A percentile compares a stretch with the other conserved stretches of the same genome.
These are phyloP conservation scores for Talaromyces adpressus DNA, from an alignment of 495 filamentous ascomycete genomes.

Conservation along the genomic window DNA sequence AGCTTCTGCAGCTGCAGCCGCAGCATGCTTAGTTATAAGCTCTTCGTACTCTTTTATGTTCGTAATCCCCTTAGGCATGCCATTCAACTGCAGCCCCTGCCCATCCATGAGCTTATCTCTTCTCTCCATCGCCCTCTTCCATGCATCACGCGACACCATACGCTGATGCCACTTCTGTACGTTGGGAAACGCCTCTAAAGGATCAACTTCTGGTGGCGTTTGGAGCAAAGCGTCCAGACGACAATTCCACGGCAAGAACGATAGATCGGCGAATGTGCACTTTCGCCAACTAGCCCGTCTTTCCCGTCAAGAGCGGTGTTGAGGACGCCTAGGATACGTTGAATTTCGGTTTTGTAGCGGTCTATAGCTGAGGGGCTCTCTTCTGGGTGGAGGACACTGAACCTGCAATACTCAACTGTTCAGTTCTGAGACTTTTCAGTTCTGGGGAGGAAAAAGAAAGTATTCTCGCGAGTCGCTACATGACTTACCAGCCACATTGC, in stretches of 20 bases:
- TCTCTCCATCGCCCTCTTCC: too few relatives aligned
- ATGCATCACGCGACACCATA: too few relatives aligned
- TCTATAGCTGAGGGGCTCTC: conserved; percentile 49
- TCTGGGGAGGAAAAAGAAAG: too few relatives aligned
- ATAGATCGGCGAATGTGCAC: conserved; percentile 50
- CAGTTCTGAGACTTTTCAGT: too few relatives aligned
- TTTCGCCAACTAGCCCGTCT: conserved; percentile 57
- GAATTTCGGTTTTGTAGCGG: conserved; percentile 54
- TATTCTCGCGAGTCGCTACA: too few relatives aligned
- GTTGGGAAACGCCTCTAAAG: too few relatives aligned
- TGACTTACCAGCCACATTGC: conserved; percentile 37
- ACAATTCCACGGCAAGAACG: conserved; percentile 48
- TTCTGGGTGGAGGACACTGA: conserved; percentile 48
- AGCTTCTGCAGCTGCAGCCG: too few relatives aligned
- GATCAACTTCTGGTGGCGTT: too few relatives aligned
- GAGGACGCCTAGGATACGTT: conserved; percentile 53
- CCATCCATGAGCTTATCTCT: background rate
- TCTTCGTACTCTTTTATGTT: background rate
- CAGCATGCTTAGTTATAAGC: background rate
- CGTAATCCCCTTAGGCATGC: background rate
- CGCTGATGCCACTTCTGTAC: too few relatives aligned
- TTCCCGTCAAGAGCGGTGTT: conserved; percentile 41
- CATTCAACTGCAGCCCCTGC: background rate
- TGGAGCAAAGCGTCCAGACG: too few relatives aligned
- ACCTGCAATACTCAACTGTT: too few relatives aligned